phyloP scores from a whole-genome alignment of 345 rosid species.

The Limnanthes douglasii region DNA sequence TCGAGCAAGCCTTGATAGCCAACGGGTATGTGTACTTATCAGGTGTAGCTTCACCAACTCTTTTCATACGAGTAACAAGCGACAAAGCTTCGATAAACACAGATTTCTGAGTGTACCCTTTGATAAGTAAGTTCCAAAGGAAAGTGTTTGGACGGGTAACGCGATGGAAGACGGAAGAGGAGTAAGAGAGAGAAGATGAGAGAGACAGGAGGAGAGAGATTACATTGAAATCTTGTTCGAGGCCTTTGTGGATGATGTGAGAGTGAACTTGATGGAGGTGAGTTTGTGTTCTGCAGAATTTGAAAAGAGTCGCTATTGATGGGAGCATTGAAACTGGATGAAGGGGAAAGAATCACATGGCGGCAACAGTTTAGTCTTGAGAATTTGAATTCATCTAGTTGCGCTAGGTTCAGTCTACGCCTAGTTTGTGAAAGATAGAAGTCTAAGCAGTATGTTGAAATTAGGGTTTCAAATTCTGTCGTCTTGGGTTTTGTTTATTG shows the following conservation, averaged over 20 bases:
- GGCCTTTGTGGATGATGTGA: conserved; percentile 53
- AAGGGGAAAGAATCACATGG: too few relatives aligned
- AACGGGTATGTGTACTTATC: conserved; percentile 37
- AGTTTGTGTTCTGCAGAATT: conserved; percentile 24
- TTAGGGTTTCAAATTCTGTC: too few relatives aligned
- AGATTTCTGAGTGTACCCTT: conserved; percentile 18
- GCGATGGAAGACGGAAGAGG: conserved; percentile 30
- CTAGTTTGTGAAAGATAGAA: too few relatives aligned
- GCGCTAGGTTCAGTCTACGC: too few relatives aligned
- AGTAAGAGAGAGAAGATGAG: conserved; percentile 24
- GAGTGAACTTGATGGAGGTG: conserved; percentile 57
- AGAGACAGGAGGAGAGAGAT: conserved; percentile 28
- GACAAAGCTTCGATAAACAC: conserved; percentile 20
- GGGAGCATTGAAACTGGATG: too few relatives aligned
- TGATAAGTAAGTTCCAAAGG: conserved; percentile 48
- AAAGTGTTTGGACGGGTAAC: conserved; percentile 28
- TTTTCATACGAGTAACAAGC: conserved; percentile 39
- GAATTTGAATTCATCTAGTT: too few relatives aligned
- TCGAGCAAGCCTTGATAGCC: conserved; percentile 40
- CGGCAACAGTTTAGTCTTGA: too few relatives aligned
- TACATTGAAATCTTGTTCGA: conserved; percentile 52
- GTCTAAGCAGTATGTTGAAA: too few relatives aligned
- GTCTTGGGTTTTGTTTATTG: too few relatives aligned
- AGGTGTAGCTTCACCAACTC: conserved; percentile 18
- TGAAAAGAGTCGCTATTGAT: conserved; percentile 34